A percentile compares a stretch with the other conserved stretches of the same genome.
Evolutionary conservation across 305 asterid genomes (phyloP).

Genomic region (Petunia hybrid): DNA sequence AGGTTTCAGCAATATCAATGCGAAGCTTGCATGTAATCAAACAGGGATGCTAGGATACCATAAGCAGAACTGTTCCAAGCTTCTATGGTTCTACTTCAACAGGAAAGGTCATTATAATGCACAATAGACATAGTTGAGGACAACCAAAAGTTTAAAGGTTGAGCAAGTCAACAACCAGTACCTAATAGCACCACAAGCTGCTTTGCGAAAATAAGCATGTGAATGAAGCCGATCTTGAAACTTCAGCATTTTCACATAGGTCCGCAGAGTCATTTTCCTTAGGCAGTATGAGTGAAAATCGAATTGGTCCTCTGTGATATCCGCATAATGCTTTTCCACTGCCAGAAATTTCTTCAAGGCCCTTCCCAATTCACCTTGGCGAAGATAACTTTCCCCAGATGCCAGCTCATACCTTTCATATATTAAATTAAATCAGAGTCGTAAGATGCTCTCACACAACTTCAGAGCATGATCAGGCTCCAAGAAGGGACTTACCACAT

Average conservation of each 20-base stretch:
- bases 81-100: constrained; percentile 25
- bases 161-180: constrained; percentile 34
- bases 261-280: constrained; percentile 96
- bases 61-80: constrained; percentile 7
- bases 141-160: constrained; percentile 5
- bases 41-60: background rate
- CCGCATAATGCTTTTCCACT: constrained; percentile 97
- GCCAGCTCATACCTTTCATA: constrained; percentile 90
- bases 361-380: constrained; percentile 91
- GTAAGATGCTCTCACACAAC: constrained; percentile 23
- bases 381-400: constrained; percentile 94
- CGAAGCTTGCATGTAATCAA: constrained; percentile 16
- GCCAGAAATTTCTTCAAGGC: constrained; percentile 96
- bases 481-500: constrained; percentile 74
- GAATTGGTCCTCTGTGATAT: constrained; percentile 96
- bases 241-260: constrained; percentile 91
- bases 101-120: constrained; percentile 21
- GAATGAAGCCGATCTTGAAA: constrained; percentile 97
- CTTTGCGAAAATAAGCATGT: constrained; percentile 88
- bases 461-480: background rate
- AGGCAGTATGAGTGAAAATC: constrained; percentile 98
- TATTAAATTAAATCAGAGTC: constrained; percentile 32
- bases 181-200: constrained; percentile 92
- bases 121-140: constrained; percentile 4
- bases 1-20: constrained; percentile 19